Base-by-base conservation (phyloP, 1,284 basidiomycete species). In the Xanthoconium separans region DNA sequence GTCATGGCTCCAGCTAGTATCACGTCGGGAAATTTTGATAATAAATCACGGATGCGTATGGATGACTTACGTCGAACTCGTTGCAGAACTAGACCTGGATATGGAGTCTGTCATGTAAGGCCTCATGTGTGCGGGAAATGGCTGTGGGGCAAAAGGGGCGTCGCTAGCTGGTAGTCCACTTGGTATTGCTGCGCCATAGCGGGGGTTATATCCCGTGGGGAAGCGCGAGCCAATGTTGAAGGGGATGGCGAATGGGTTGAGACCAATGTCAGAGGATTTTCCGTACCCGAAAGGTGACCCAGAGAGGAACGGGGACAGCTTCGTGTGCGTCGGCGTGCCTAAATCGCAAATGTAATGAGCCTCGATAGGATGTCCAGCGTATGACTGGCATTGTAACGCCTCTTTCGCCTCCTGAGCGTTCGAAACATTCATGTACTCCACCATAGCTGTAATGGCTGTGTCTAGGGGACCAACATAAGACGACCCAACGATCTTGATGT, bases 321-420 rank as follows among this genome's bases (percentile, higher is more conserved):
- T 61, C 16, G 58, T 56, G 20, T 60, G 56, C 15, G 55, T 56
- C 36, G 58, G 34, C 18, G 51, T 37, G 24, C 50, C 36, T 30
- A 43, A 30, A 41, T 64, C 55, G 53, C 66, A 72, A 55, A 83
- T 61, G 60, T 78, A 82, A 56, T 76, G 75, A 49, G 72, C 78
- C 47, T 75, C 69, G 49, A 87, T 66, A 52, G 75, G 73, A 54
- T 74, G 71, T 53, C 75, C 77, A 20, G 77, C 79, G 62, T 89
- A 89, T 44, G 73, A 69, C 63, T 89, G 87, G 53, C 79, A 79
- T 54, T 81, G 75, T 47, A 89, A 73, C 41, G 75, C 70, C 27
- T 80, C 78, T 55, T 77, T 82, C 15, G 86, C 87, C 64, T 89
- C 87, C 56, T 75, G 74, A 22, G 87, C 86, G 57, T 78, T 75